These are phyloP conservation scores for Artemisia argyi DNA, from an alignment of 129 eudicot species.

Conservation along the genomic window DNA sequence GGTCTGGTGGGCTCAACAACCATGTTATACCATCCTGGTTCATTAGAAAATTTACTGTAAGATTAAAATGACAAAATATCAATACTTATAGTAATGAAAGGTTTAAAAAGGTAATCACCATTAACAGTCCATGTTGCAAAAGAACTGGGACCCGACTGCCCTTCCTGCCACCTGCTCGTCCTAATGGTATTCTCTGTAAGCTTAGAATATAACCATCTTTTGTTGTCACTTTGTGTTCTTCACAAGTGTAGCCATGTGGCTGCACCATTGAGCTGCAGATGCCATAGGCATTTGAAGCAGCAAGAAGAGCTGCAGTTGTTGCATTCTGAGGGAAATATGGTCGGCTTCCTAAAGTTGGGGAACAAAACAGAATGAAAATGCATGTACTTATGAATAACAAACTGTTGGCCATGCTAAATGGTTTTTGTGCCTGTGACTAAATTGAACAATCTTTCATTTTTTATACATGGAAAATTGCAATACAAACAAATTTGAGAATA, in stretches of 20 bases:
- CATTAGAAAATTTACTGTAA: not conserved
- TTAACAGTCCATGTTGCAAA: slow-evolving; percentile 70
- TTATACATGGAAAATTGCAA: slow-evolving; percentile 18
- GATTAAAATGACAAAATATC: not conserved
- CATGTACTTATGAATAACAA: slow-evolving; percentile 16
- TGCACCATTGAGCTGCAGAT: slow-evolving; percentile 58
- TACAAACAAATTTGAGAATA: slow-evolving; percentile 34
- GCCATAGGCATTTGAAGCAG: slow-evolving; percentile 46
- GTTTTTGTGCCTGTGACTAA: slow-evolving; percentile 31
- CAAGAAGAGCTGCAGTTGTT: slow-evolving; percentile 25
- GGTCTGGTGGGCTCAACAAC: slow-evolving; percentile 66
- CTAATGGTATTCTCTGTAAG: slow-evolving; percentile 61
- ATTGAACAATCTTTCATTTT: slow-evolving; percentile 22
- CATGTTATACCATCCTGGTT: slow-evolving; percentile 64
- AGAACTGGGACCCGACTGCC: slow-evolving; percentile 54
- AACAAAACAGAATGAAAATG: slow-evolving; percentile 28
- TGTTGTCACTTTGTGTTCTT: slow-evolving; percentile 75
- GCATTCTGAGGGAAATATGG: slow-evolving; percentile 21
- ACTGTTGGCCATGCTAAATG: slow-evolving; percentile 41
- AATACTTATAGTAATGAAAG: not conserved
- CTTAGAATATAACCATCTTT: slow-evolving; percentile 62
- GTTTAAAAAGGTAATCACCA: slow-evolving; percentile 29
- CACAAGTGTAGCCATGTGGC: slow-evolving; percentile 51
- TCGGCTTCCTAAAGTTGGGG: slow-evolving; percentile 39
- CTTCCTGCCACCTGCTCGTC: slow-evolving; percentile 36